Base-by-base conservation (phyloP, 129 eudicot genomes). In the Logfia minima region DNA sequence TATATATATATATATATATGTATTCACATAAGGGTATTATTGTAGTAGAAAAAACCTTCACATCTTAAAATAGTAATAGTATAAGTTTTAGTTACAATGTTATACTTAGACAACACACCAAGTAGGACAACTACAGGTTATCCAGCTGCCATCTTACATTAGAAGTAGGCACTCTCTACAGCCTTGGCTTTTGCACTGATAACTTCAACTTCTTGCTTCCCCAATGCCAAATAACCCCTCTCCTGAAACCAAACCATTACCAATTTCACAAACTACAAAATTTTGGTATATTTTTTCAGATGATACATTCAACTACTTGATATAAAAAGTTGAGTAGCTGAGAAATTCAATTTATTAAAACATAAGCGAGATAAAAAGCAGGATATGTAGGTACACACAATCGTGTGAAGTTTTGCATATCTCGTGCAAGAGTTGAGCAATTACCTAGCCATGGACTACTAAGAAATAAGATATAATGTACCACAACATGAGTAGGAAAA, bases 121-220 rank as follows among this genome's bases (percentile, higher is more conserved):
- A 48, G 23, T 41, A 75, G 52, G 64, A 52, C 74, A 52, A 18
- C 31, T 51, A 16, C 9, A 48, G 45, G 58, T 66, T 7, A 34
- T 23, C 56, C 16, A 0, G 66, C 43, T 11, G 23, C 68, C 18
- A 34, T 75, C n/a, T 39, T 24, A 17, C 9, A 5, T 26, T 68
- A 75, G 76, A 90, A 91, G 75, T 86, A 89, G 21, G 89, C 80
- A 14, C 31, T 81, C 84, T 90, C 97, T 51, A 91, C 70, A 35
- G 73, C 71, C 61, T 70, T 83, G 19, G 97, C 97, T 77, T 85
- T 91, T 71, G 77, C 84, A 37, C 93, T 90, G 48, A 66, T 80
- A 52, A 29, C 70, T 60, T 81, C 84, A 22, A 86, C 96, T 81
- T 89, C 96, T 73, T 81, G 83, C 74, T 56, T 91, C 43, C 93